Evolutionary conservation across 345 rosid species (phyloP), one percentile per base, ranked within the genome.

Genomic region (Eucalyptus tenuipes): DNA sequence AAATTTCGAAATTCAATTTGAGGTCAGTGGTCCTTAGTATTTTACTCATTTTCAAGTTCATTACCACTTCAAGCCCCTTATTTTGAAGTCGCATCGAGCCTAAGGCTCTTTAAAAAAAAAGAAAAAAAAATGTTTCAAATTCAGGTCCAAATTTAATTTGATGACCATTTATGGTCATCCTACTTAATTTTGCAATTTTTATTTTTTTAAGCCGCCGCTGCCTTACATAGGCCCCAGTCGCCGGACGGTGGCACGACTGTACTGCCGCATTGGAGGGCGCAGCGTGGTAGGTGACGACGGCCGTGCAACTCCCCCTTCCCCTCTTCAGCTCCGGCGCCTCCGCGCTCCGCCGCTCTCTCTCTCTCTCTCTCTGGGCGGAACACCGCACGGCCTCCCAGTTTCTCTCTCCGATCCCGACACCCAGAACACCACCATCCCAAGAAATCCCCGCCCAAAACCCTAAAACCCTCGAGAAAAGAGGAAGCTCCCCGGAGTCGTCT

Each of bases 381-480:
- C 29, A 10, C 64, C 82, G 27, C 87, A 37, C 87, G 61, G 37
- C 59, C 57, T 33, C 1, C 59, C 87, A 50, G 40, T 11, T 40
- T 22, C 16, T 22, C 42, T 18, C 88, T 87, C 88, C 33, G 85
- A 87, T 87, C 85, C 88, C 66, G 79, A 75, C 88, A n/a, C 52
- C 7, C 15, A 7, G 27, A 55, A 50, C 55, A 1, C 40, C 44
- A 10, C 29, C 64, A 49, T 86, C 66, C 42, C 85, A 11, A 87
- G 53, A 48, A 24, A 20, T 82, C 29, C 42, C 29, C 40, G 31
- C 25, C 66, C 27, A 22, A 13, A 87, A 87, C 49, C 88, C 88
- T 71, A 29, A 61, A 27, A 61, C 80, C 49, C 57, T 42, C 88
- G 47, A 49, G 37, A 20, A 31, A 2, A 29, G 24, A 14, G 81